These are phyloP conservation scores for Kalmusia sp. DNA, from an alignment of 2,329 filamentous ascomycete genomes.

Conservation along the genomic window DNA sequence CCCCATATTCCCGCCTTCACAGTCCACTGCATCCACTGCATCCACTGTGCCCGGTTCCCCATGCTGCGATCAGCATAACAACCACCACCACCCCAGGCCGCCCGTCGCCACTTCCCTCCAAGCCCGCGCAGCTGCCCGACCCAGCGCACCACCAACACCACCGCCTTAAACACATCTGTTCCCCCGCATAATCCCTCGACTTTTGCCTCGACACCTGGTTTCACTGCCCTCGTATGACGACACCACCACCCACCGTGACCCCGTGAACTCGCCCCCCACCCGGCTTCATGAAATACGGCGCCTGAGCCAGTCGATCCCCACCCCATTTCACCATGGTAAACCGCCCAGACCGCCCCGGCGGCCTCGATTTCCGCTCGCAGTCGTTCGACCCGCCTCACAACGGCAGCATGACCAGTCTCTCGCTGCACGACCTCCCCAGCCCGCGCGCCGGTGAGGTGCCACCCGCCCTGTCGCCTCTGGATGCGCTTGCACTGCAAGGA, in stretches of 20 bases:
- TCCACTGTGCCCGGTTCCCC: constrained; percentile 12
- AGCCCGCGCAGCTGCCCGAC: constrained; percentile 2
- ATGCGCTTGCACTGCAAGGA: constrained; percentile 93
- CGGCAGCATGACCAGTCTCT: constrained; percentile 42
- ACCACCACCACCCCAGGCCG: constrained; percentile 10
- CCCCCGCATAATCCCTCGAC: constrained; percentile 25
- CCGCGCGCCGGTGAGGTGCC: constrained; percentile 68
- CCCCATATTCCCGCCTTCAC: constrained; percentile 12
- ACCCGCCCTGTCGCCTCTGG: constrained; percentile 89
- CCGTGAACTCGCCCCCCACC: constrained; percentile 13
- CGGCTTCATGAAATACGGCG: constrained; percentile 29
- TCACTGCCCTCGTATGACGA: constrained; percentile 41
- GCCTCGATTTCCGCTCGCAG: constrained; percentile 41
- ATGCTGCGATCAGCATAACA: constrained; percentile 1
- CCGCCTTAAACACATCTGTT: constrained; percentile 10
- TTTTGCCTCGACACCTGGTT: constrained; percentile 34
- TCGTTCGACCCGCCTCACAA: constrained; percentile 38
- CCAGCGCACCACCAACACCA: constrained; percentile 3
- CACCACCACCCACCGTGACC: constrained; percentile 28
- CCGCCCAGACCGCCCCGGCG: constrained; percentile 38
- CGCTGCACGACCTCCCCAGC: constrained; percentile 52
- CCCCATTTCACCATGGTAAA: constrained; percentile 34
- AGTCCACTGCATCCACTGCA: constrained; percentile 13
- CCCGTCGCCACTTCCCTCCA: background rate
- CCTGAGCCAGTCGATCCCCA: constrained; percentile 16